Conservation (phyloP, 2,329 filamentous ascomycete species). For the Aspergillus texensis region DNA sequence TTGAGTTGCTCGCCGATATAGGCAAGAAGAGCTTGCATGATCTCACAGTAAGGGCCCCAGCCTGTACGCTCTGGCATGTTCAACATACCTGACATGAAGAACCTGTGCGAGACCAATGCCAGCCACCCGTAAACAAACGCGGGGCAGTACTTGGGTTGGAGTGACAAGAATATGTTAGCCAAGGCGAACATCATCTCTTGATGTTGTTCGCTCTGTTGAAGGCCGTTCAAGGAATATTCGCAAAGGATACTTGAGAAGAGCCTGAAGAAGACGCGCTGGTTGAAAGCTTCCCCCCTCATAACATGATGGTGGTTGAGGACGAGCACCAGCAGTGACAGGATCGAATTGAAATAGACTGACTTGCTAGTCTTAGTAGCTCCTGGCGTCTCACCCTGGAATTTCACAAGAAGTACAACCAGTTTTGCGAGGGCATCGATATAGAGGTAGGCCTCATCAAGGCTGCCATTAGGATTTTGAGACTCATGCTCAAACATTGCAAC, state of each 20-base stretch:
- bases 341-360: slow-evolving; percentile 72
- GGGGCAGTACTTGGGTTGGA: slow-evolving; percentile 77
- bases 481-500: slow-evolving; percentile 77
- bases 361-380: slow-evolving; percentile 65
- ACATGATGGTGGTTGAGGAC: slow-evolving; percentile 84
- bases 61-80: slow-evolving; percentile 67
- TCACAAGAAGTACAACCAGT: slow-evolving; percentile 74
- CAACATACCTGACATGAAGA: slow-evolving; percentile 79
- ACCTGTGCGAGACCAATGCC: slow-evolving; percentile 77
- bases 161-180: slow-evolving; percentile 68
- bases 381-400: slow-evolving; percentile 66
- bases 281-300: slow-evolving; percentile 78
- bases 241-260: slow-evolving; percentile 83
- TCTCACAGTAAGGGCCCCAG: slow-evolving; percentile 74
- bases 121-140: slow-evolving; percentile 87
- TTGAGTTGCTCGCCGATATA: slow-evolving; percentile 82
- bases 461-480: slow-evolving; percentile 62
- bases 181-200: slow-evolving; percentile 72
- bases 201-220: slow-evolving; percentile 63
- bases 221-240: slow-evolving; percentile 65
- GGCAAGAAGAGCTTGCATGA: slow-evolving; percentile 71
- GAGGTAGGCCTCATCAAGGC: slow-evolving; percentile 61
- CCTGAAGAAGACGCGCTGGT: slow-evolving; percentile 87
- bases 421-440: slow-evolving; percentile 81
- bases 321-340: slow-evolving; percentile 75